Evolutionary conservation across 148 eudicot genomes (phyloP), one percentile per base, ranked within the genome.

Genomic region (Diospyros lotus): DNA sequence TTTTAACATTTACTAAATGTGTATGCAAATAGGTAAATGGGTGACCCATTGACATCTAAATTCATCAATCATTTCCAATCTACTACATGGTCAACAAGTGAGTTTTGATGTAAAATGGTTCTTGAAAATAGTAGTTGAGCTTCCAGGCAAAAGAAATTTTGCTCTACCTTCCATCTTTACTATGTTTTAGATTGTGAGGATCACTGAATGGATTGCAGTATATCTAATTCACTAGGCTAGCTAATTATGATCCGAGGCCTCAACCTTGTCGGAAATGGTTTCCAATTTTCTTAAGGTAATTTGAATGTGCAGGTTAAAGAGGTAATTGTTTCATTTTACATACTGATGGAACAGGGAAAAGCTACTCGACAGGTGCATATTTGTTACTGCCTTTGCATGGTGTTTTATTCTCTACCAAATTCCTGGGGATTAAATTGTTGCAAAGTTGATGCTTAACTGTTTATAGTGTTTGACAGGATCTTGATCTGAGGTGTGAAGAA

Each of bases 341-440:
- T 95, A 80, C 78, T 95, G 89, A 93, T 95, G 97, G 97, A 95
- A 85, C 94, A 89, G 84, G 98, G 99, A 41, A 91, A 93, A 84
- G 87, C 91, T 69, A 89, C 98, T 63, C 73, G 86, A 79, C 82
- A 93, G 98, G 99, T 95, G 80, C 77, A n/a, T 17, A 6, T 13
- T 56, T 56, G 52, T 50, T 7, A 44, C 38, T 9, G 48, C 51
- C 43, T 45, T 10, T 15, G 28, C 17, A 10, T 28, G 15, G 9
- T 18, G 9, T 9, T 48, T 68, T n/a, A 6, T 44, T 66, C 18
- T 14, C 44, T 45, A 14, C 7, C n/a, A 12, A 11, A 10, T 68
- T 68, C 43, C 4, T 15, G 69, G 38, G 39, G 28, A 28, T 44
- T 18, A 17, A 44, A 48, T 48, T 43, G 12, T 8, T 18, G 58